phyloP scores from a whole-genome alignment of 768 basidiomycete species.

The Exidia glandulosa region DNA sequence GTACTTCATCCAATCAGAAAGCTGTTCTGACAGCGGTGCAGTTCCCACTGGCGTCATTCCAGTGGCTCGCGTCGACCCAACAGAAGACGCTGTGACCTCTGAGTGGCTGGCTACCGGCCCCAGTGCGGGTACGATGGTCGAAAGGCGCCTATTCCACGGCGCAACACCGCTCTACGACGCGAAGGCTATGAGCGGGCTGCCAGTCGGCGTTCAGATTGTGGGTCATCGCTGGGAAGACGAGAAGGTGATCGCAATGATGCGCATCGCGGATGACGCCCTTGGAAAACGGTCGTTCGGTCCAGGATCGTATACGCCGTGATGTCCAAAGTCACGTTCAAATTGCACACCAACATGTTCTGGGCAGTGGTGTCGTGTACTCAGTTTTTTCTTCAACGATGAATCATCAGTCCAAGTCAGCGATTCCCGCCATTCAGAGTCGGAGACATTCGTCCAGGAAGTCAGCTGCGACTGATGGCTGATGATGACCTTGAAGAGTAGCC shows the following conservation, averaged over 20 bases:
- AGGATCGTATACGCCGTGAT: no score
- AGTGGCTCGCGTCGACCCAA: slow-evolving; percentile 59
- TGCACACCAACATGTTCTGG: no score
- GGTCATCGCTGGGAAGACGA: slow-evolving; percentile 77
- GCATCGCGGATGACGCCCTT: slow-evolving; percentile 56
- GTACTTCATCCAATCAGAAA: not conserved
- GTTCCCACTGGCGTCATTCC: slow-evolving; percentile 60
- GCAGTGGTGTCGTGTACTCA: no score
- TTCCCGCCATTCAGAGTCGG: no score
- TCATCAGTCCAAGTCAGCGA: no score
- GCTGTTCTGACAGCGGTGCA: not conserved
- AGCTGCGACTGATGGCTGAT: no score
- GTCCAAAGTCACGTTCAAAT: no score
- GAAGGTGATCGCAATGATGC: slow-evolving; percentile 73
- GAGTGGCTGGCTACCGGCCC: slow-evolving; percentile 41
- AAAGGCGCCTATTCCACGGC: no score
- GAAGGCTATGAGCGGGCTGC: slow-evolving; percentile 60
- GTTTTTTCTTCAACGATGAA: no score
- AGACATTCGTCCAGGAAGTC: no score
- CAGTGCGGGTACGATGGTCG: slow-evolving; percentile 53
- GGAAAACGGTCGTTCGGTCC: no score
- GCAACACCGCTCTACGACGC: slow-evolving; percentile 53
- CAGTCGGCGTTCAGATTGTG: slow-evolving; percentile 72
- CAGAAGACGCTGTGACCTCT: slow-evolving; percentile 45
- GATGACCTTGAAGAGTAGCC: no score